A percentile compares a stretch with the other conserved stretches of the same genome.
These are phyloP conservation scores for Eimeria maxima DNA, from an alignment of 169 alveolate species.

Conservation along the genomic window DNA sequence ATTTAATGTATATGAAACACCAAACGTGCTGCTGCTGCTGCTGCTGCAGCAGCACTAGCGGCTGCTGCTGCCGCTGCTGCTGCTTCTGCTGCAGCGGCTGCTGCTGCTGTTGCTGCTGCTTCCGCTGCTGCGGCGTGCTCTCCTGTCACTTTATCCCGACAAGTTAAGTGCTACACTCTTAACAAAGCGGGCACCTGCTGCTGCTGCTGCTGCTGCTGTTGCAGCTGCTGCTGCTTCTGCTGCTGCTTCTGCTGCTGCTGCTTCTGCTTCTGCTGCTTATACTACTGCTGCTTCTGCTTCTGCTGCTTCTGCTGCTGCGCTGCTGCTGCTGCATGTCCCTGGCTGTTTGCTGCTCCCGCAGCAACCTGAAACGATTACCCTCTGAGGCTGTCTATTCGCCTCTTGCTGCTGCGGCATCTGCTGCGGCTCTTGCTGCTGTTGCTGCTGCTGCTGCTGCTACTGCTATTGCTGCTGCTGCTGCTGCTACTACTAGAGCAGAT, in stretches of 20 bases:
- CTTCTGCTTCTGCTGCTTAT: neutral
- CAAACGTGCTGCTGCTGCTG: no score
- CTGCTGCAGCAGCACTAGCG: neutral
- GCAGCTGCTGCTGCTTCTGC: no score
- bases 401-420: neutral
- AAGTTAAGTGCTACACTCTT: no score
- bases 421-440: conserved; percentile 3
- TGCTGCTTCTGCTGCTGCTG: no score
- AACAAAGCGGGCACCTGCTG: no score
- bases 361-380: conserved; percentile 19
- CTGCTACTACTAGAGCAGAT: neutral
- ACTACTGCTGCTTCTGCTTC: neutral
- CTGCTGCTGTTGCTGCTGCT: neutral
- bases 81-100: neutral
- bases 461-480: neutral
- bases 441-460: neutral
- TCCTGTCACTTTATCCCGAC: neutral
- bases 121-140: neutral
- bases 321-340: neutral
- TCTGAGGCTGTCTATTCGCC: conserved; percentile 6
- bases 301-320: neutral
- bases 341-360: conserved; percentile 13
- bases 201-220: no score
- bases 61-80: neutral
- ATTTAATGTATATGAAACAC: neutral